These are phyloP conservation scores for Sesbania bispinosa DNA, from an alignment of 306 rosid species.

Conservation along the genomic window DNA sequence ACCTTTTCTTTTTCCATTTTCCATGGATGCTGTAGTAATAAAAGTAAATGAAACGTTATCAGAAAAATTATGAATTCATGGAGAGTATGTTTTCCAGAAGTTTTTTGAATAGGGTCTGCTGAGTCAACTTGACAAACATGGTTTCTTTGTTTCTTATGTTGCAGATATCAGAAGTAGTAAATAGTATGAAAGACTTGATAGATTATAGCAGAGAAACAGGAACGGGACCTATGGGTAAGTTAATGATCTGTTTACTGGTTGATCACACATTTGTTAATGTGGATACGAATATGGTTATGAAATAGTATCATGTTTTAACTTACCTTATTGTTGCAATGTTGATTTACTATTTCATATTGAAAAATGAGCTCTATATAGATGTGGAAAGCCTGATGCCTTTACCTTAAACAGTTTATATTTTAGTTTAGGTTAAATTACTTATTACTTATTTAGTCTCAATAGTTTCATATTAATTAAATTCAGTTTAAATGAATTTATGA, in stretches of 20 bases:
- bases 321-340: neutral
- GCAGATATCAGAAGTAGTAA: constrained; percentile 97
- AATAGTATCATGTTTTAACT: constrained; percentile 5
- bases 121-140: neutral
- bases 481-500: neutral
- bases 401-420: neutral
- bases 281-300: constrained; percentile 1
- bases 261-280: neutral
- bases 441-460: neutral
- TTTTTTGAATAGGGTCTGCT: neutral
- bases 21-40: neutral
- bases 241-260: constrained; percentile 16
- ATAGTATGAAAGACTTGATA: constrained; percentile 96
- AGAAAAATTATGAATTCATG: neutral
- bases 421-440: neutral
- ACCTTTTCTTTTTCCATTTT: neutral
- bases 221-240: constrained; percentile 93
- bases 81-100: neutral
- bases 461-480: neutral
- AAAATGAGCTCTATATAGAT: neutral
- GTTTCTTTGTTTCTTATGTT: neutral
- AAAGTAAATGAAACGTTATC: neutral
- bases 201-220: constrained; percentile 88
- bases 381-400: neutral
- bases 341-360: neutral